Percentiles rank a stretch among this genome's conserved stretches.
Evolutionary conservation across 768 basidiomycete genomes (phyloP).

Genomic region (Amanita subjunquillea): DNA sequence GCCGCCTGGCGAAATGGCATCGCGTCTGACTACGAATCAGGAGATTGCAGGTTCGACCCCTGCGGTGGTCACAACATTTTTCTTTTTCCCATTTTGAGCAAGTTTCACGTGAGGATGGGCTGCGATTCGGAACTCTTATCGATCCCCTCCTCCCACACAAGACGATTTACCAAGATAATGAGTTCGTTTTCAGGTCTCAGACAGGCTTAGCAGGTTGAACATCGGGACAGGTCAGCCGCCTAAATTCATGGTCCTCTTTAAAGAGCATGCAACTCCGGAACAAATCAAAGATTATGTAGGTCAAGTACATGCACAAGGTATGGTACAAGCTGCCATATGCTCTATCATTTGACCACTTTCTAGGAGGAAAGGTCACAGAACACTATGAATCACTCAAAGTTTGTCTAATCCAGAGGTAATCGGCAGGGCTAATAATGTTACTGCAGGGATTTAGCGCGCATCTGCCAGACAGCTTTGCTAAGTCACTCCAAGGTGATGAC

Average conservation of each 20-base stretch:
- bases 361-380: not conserved
- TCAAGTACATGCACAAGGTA: not conserved
- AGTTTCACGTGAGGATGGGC: not conserved
- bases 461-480: not conserved
- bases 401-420: not conserved
- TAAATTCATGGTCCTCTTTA: not conserved
- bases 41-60: slow-evolving; percentile 92
- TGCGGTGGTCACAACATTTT: slow-evolving; percentile 57
- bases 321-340: not conserved
- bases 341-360: too few relatives aligned
- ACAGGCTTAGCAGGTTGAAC: too few relatives aligned
- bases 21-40: slow-evolving; percentile 91
- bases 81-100: not conserved
- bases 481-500: not conserved
- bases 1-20: slow-evolving; percentile 92
- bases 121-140: not conserved
- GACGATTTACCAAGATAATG: not conserved
- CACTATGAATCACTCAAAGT: not conserved
- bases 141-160: not conserved
- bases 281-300: not conserved
- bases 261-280: not conserved
- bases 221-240: not conserved
- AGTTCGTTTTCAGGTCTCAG: too few relatives aligned
- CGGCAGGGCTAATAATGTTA: not conserved
- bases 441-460: not conserved